Base-by-base conservation (phyloP, 2,329 filamentous ascomycete species). In the Ramularia collo-cygni region DNA sequence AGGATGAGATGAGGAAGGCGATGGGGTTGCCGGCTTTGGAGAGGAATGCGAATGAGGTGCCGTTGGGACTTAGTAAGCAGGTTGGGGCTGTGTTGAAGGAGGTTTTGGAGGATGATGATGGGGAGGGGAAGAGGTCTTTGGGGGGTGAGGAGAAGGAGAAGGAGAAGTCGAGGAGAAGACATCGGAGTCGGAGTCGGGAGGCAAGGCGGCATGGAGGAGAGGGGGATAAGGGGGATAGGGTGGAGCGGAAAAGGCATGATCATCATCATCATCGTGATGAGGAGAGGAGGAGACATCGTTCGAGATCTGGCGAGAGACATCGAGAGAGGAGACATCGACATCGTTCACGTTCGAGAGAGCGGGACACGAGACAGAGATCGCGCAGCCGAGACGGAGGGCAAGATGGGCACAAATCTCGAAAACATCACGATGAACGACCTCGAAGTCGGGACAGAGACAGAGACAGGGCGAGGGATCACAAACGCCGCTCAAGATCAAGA, bases 1-100 rank as follows among this genome's bases (percentile, higher is more conserved):
- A 95, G 59, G 90, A 95, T 61, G 92, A 89, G 1, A 81, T 96
- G 60, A 81, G 87, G 3, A 74, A 71, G 31, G 89, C 89, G 0
- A 68, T 98, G 38, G 92, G 92, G 0, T 67, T 95, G 19, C 87
- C 86, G 0, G 72, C 83, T 2, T 76, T 81, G 1, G 74, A 77
- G 35, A 68, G 69, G 1, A 75, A 75, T 2, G 76, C 75, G 34
- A 79, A 79, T 46, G 46, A 72, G 53, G 68, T 66, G 14, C 73
- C 84, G 0, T 63, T 94, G 8, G 81, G 79, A 28, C 58, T 56
- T 4, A 74, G 60, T 28, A 60, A 83, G 3, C 72, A 78, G 43
- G 66, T 79, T n/a, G 68, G 74, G 42, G 70, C 69, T 43, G 72
- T 69, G 6, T 61, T 79, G 28, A 73, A 66, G 40, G 68, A 72